Evolutionary conservation across 2,329 filamentous ascomycete species (phyloP).

Genomic region (Zymoseptoria crescenta): DNA sequence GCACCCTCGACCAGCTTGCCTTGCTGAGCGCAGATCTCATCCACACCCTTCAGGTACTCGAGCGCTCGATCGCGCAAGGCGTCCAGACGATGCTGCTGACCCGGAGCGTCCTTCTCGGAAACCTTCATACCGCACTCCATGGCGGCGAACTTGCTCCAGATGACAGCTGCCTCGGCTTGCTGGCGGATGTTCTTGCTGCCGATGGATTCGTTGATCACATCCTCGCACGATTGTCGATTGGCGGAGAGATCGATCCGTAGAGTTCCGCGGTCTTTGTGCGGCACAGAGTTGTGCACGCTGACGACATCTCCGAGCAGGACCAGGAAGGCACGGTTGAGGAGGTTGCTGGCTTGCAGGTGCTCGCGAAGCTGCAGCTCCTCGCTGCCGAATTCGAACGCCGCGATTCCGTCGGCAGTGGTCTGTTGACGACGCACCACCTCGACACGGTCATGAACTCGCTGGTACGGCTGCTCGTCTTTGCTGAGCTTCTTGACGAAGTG

Average conservation of each 20-base stretch:
- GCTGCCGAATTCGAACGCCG: constrained; percentile 14
- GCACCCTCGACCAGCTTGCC: neutral
- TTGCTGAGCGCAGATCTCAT: constrained; percentile 21
- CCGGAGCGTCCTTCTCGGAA: neutral
- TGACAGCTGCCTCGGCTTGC: constrained; percentile 46
- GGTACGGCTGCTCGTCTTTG: constrained; percentile 45
- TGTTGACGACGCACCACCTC: constrained; percentile 31
- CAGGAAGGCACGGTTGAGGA: constrained; percentile 45
- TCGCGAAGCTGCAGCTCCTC: constrained; percentile 25
- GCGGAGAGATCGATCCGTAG: constrained; percentile 26
- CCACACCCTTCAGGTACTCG: constrained; percentile 20
- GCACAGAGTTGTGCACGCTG: constrained; percentile 12
- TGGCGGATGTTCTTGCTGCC: constrained; percentile 34
- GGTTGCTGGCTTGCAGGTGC: constrained; percentile 35
- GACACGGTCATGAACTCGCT: constrained; percentile 41
- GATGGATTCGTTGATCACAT: constrained; percentile 35
- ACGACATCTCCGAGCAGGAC: constrained; percentile 41
- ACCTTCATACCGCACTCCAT: constrained; percentile 31
- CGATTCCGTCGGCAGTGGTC: neutral
- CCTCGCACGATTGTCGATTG: constrained; percentile 35
- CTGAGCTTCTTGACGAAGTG: constrained; percentile 27
- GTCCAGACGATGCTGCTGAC: neutral
- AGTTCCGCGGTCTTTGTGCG: neutral
- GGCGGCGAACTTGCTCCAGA: constrained; percentile 42
- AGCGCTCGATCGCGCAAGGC: constrained; percentile 14